phyloP scores from a whole-genome alignment of 2,329 filamentous ascomycete genomes.

The Raffaelea albimanens region DNA sequence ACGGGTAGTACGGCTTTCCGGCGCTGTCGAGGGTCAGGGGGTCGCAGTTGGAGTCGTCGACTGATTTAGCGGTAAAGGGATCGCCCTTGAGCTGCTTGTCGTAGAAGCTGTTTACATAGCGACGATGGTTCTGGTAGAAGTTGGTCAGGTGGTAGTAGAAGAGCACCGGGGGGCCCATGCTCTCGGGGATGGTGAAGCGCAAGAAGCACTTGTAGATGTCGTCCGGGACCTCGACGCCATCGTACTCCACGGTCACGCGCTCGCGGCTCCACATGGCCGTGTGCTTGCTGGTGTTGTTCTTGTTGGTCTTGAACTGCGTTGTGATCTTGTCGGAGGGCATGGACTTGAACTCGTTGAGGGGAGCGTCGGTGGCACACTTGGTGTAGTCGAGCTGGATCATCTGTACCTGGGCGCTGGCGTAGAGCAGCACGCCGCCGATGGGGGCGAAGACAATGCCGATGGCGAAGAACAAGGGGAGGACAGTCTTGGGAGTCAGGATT shows the following conservation, averaged over 20 bases:
- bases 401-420: constrained; percentile 77
- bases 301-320: constrained; percentile 60
- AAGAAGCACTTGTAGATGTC: constrained; percentile 53
- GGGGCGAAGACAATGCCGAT: constrained; percentile 90
- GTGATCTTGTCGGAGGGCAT: constrained; percentile 52
- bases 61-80: constrained; percentile 46
- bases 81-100: constrained; percentile 70
- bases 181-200: constrained; percentile 68
- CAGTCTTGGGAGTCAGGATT: constrained; percentile 90
- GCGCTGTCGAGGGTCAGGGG: constrained; percentile 50
- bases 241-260: constrained; percentile 29
- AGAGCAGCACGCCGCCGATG: constrained; percentile 78
- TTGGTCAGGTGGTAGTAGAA: constrained; percentile 95
- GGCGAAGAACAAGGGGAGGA: constrained; percentile 81
- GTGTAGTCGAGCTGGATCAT: constrained; percentile 90
- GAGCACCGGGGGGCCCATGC: constrained; percentile 71
- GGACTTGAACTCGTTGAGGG: constrained; percentile 27
- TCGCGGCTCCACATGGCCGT: constrained; percentile 30
- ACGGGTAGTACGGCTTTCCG: constrained; percentile 79
- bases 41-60: constrained; percentile 63
- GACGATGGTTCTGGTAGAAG: constrained; percentile 97
- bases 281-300: constrained; percentile 23
- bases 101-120: constrained; percentile 87
- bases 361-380: constrained; percentile 54
- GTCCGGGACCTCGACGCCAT: constrained; percentile 25